Evolutionary conservation across 2,329 filamentous ascomycete genomes (phyloP), one percentile per base, ranked within the genome.

Genomic region (Biscogniauxia mediterranea): DNA sequence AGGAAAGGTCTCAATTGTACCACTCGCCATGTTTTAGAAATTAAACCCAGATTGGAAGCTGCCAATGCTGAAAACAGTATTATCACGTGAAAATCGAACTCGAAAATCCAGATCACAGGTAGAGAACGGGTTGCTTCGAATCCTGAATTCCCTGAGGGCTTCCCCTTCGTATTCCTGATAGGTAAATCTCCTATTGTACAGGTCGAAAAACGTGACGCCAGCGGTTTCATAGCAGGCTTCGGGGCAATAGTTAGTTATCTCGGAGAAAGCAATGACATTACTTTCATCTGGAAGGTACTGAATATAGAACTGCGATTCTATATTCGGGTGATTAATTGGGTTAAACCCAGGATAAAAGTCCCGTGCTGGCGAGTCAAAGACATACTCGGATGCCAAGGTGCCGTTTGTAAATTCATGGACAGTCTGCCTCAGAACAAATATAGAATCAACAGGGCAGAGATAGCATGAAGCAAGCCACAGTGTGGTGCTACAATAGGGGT

Each of bases 401-500:
- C 54, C 52, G 50, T 56, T 61, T 11, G 51, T 52, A 32, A 65
- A 66, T 53, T 66, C 63, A 19, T 63, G 60, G 23, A 67, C 56
- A 13, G 57, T 32, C 26, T 59, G 60, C 42, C 58, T 65, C 17
- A 63, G 21, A 19, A 52, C 13, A 3, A 19, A 5, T 11, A 38
- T 26, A 3, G 60, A 52, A 20, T 52, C 26, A 21, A 25, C 52
- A 23, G 11, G 1, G 5, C 42, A 5, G 21, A 53, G 55, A 52
- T 62, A 65, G 2, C 52, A 60, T 17, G 65, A 66, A 49, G 64
- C 66, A 13, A 71, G 53, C 52, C 63, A 69, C 9, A 69, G 17
- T 2, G 57, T 69, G 32, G 42, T 53, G 6, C 54, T 59, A 38
- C 67, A 63, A 15, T 55, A 58, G 42, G 61, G 61, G 54, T 68